Evolutionary conservation across 2,329 filamentous ascomycete species (phyloP), one percentile per base, ranked within the genome.

Genomic region (Epichloe hybrida): DNA sequence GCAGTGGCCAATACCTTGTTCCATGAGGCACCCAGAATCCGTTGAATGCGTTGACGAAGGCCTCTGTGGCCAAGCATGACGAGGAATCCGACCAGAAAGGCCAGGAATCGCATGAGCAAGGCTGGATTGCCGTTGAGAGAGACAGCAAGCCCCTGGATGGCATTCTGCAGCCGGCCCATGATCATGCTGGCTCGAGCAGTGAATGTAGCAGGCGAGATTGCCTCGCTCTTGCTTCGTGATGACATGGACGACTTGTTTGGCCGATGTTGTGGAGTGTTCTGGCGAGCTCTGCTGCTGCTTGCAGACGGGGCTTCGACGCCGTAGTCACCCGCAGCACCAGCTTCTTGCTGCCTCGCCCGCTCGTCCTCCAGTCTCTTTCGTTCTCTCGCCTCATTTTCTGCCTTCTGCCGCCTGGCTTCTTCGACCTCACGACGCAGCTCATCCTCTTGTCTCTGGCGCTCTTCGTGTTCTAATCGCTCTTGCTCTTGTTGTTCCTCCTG

Each of bases 1-100:
- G 91, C 83, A 0, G 93, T 97, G 44, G 81, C 77, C 64, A 79
- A 81, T 40, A 95, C 71, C 70, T 95, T 96, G 50, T 79, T 77
- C 88, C 88, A 95, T 9, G 81, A 81, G 31, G 76, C 72, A 39
- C 77, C 78, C 42, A 94, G 62, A 38, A 89, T 72, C 50, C 82
- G 76, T 63, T 81, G 76, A 37, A 96, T 66, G 56, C 85, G 78
- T 57, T 94, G 82, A 40, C 90, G 79, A 13, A 95, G 72, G 61
- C 85, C 84, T 59, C 79, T 77, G 59, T 86, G 77, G 52, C 86
- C 84, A 53, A 96, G 72, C 56, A 93, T 79, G 55, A 91, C 68
- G 34, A 94, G 62, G 54, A 98, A 75, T 2, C 87, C 86, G 38
- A 90, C 69, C 23, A 96, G 65, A 62, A 97, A 95, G 15, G 89